phyloP scores from a whole-genome alignment of 2,329 filamentous ascomycete species.

The Botrytis galanthina region DNA sequence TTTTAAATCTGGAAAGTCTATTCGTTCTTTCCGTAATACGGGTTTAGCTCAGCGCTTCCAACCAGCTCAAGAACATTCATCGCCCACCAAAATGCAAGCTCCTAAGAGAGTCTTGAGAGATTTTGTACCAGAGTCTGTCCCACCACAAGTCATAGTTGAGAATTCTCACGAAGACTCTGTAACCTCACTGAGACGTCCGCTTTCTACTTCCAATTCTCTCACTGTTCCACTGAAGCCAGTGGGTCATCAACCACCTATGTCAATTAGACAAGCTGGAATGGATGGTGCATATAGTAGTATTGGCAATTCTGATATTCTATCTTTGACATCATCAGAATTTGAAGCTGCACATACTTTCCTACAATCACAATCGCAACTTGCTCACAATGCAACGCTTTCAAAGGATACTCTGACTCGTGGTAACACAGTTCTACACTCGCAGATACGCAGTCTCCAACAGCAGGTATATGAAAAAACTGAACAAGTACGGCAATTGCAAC shows the following conservation, averaged over 20 bases:
- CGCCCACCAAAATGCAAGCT: conserved; percentile 30
- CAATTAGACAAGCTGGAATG: not conserved
- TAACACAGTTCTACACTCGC: conserved; percentile 45
- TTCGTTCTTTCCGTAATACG: conserved; percentile 20
- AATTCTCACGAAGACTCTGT: conserved; percentile 5
- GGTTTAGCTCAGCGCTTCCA: conserved; percentile 7
- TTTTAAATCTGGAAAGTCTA: conserved; percentile 25
- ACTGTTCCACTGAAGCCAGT: conserved; percentile 15
- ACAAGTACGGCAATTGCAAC: conserved; percentile 46
- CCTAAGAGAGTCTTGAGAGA: conserved; percentile 22
- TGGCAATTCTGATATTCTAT: conserved; percentile 3
- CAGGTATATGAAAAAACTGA: conserved; percentile 48
- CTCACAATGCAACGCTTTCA: not conserved
- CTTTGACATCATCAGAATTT: conserved; percentile 3
- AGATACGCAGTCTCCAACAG: conserved; percentile 50
- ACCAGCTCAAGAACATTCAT: conserved; percentile 5
- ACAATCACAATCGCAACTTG: not conserved
- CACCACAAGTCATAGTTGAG: not conserved
- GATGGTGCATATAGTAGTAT: conserved; percentile 18
- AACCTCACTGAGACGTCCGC: not conserved
- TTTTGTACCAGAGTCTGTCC: conserved; percentile 3
- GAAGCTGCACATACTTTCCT: conserved; percentile 11
- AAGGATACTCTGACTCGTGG: conserved; percentile 23
- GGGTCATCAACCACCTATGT: not conserved
- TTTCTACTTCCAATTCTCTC: not conserved